Percentiles rank a stretch among this genome's conserved stretches.
phyloP scores from a whole-genome alignment of 192 early-diverging fungal species.

The Podila verticillata region DNA sequence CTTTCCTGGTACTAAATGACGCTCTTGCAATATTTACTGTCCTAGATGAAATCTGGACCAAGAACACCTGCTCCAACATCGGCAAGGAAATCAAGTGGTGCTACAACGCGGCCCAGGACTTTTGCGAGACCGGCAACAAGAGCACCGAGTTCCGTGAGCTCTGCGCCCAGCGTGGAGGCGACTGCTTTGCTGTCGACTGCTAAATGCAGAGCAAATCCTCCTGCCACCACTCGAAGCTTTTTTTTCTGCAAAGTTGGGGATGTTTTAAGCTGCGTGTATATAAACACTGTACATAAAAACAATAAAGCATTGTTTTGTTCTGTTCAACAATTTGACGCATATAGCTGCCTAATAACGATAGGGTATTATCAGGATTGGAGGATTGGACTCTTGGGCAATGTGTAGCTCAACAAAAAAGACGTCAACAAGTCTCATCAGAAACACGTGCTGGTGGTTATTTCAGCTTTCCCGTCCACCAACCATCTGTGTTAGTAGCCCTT shows the following conservation, averaged over 20 bases:
- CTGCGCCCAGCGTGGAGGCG: background rate
- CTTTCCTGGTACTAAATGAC: background rate
- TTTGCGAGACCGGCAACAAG: conserved; percentile 5
- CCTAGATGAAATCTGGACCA: conserved; percentile 6
- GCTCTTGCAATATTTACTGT: background rate
- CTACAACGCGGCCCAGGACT: background rate
- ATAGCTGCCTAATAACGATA: conserved; percentile 19
- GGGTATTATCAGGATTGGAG: too few relatives aligned
- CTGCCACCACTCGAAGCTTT: too few relatives aligned
- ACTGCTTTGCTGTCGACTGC: background rate
- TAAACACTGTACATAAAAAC: too few relatives aligned
- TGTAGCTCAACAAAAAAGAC: background rate
- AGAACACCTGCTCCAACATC: background rate
- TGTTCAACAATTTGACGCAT: conserved; percentile 8
- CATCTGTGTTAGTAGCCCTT: conserved; percentile 67
- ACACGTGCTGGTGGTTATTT: conserved; percentile 70
- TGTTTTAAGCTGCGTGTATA: background rate
- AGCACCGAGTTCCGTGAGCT: background rate
- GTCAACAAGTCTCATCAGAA: conserved; percentile 63
- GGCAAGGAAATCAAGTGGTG: conserved; percentile 2
- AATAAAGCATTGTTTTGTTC: too few relatives aligned
- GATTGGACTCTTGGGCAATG: too few relatives aligned
- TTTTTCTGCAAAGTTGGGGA: too few relatives aligned
- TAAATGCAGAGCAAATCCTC: background rate
- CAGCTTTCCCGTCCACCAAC: conserved; percentile 86